Evolutionary conservation across 805 yeast genomes (phyloP), one percentile per base, ranked within the genome.

Genomic region (Cyberlindnera xishuangbannaensis): DNA sequence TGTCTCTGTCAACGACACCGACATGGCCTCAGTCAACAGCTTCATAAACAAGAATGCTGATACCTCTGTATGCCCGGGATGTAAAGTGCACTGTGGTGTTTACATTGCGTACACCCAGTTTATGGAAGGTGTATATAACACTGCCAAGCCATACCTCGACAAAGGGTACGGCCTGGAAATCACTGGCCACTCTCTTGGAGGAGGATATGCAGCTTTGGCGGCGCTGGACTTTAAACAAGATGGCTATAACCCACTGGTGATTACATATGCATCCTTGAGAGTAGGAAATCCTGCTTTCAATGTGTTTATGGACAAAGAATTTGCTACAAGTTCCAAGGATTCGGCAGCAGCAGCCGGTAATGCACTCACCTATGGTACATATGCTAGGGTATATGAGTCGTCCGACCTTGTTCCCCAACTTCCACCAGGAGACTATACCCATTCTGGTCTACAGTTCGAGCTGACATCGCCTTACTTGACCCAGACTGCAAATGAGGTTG

Each of bases 111-210:
- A 71, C 26, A 57, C 59, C 33, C 61, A 61, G 13, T 66, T 74
- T 40, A 61, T 67, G 34, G 55, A 50, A 4, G 45, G 53, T 9
- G 57, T 77, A 2, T 44, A 58, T 11, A 43, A 45, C 3, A 47
- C 67, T 13, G 49, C 59, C 16, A 38, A 52, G 7, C 45, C 58
- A 15, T 56, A 67, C 28, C 13, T 40, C 14, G 36, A 39, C 3
- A 72, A 76, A 0, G 66, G 64, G 17, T 78, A 76, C 51, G 52
- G 62, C 16, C 37, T 81, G 6, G 62, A 71, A 3, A 65, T 79
- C 2, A 60, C 77, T 1, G 94, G 95, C 0, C 95, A 83, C 56
- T 83, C 92, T 0, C 58, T 83, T 29, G 88, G 86, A 4, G 94
- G 78, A 7, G 87, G 88, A 0, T 53, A 80, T 29, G 80, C 87